Percentiles rank a stretch among this genome's conserved stretches.
phyloP scores from a whole-genome alignment of 1,284 basidiomycete species.

The Mrakiaceae sp. region DNA sequence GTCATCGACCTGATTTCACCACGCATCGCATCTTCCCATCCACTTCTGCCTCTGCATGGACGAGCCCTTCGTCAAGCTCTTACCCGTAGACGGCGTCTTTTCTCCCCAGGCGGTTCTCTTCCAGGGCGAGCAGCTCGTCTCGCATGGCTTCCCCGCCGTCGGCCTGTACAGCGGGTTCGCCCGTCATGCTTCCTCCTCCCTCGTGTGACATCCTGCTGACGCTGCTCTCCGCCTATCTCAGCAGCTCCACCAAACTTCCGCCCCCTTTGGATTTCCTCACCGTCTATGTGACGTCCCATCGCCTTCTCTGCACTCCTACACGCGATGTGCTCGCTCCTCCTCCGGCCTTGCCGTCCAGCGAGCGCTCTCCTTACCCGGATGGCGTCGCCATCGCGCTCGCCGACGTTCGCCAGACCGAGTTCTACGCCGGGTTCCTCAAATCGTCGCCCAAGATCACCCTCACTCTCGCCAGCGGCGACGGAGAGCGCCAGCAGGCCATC shows the following conservation, averaged over 20 bases:
- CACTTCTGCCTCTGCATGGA: not conserved
- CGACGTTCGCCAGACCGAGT: conserved; percentile 64
- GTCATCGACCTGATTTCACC: too few relatives aligned
- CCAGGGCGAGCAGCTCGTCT: not conserved
- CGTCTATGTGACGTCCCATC: conserved; percentile 68
- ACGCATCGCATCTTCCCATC: not conserved
- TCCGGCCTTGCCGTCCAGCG: conserved; percentile 39
- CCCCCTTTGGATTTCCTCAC: conserved; percentile 55
- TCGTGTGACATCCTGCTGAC: conserved; percentile 17
- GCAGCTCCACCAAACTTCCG: conserved; percentile 66
- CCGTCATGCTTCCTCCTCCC: conserved; percentile 16
- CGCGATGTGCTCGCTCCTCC: conserved; percentile 23
- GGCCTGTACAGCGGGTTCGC: conserved; percentile 83
- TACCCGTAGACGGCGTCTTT: not conserved
- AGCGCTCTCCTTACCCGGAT: conserved; percentile 40
- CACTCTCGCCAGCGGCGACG: conserved; percentile 39
- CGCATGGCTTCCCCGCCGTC: conserved; percentile 33
- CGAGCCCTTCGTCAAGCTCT: not conserved
- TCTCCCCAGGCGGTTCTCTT: conserved; percentile 1
- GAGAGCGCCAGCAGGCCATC: conserved; percentile 10
- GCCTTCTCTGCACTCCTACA: conserved; percentile 32
- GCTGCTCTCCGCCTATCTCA: not conserved
- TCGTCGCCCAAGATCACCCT: conserved; percentile 84
- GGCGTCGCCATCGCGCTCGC: conserved; percentile 36
- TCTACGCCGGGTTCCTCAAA: conserved; percentile 84